A percentile compares a stretch with the other conserved stretches of the same genome.
phyloP scores from a whole-genome alignment of 2,329 filamentous ascomycete species.

The Calonectria hawksworthii region DNA sequence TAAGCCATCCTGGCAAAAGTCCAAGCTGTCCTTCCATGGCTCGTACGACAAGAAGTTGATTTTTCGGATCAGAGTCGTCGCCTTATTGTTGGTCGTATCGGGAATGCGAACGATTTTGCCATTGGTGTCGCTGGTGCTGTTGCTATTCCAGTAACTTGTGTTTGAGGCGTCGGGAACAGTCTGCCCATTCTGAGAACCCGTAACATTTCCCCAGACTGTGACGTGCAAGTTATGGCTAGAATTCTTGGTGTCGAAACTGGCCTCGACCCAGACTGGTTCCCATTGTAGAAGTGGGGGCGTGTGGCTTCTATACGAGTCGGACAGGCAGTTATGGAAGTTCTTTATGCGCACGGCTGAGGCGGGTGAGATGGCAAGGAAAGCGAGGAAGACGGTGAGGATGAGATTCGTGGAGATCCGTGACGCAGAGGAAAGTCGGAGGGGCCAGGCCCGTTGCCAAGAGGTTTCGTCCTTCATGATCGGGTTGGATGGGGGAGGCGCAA shows the following conservation, averaged over 20 bases:
- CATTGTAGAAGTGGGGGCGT: conserved; percentile 80
- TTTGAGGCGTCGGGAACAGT: conserved; percentile 72
- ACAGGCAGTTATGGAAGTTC: conserved; percentile 85
- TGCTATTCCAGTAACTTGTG: conserved; percentile 71
- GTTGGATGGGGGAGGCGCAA: conserved; percentile 23
- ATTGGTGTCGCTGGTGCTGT: conserved; percentile 68
- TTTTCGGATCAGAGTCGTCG: conserved; percentile 80
- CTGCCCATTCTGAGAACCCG: conserved; percentile 74
- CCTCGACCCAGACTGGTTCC: conserved; percentile 80
- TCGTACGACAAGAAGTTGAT: conserved; percentile 84
- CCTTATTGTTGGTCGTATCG: conserved; percentile 64
- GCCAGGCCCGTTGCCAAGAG: conserved; percentile 31
- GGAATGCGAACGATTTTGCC: conserved; percentile 84
- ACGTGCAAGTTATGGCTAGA: conserved; percentile 77
- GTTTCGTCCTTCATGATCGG: conserved; percentile 35
- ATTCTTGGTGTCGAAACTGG: conserved; percentile 75
- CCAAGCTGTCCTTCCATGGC: conserved; percentile 67
- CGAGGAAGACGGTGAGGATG: conserved; percentile 55
- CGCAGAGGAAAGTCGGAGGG: conserved; percentile 33
- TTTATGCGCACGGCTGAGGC: conserved; percentile 76
- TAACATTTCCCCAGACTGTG: conserved; percentile 92
- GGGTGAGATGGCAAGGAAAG: conserved; percentile 56
- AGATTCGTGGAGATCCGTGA: conserved; percentile 41
- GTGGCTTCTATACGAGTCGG: conserved; percentile 68
- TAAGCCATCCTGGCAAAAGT: conserved; percentile 77